A percentile compares a stretch with the other conserved stretches of the same genome.
These are phyloP conservation scores for Penicillium janthinellum DNA, from an alignment of 2,329 filamentous ascomycete species.

Conservation along the genomic window DNA sequence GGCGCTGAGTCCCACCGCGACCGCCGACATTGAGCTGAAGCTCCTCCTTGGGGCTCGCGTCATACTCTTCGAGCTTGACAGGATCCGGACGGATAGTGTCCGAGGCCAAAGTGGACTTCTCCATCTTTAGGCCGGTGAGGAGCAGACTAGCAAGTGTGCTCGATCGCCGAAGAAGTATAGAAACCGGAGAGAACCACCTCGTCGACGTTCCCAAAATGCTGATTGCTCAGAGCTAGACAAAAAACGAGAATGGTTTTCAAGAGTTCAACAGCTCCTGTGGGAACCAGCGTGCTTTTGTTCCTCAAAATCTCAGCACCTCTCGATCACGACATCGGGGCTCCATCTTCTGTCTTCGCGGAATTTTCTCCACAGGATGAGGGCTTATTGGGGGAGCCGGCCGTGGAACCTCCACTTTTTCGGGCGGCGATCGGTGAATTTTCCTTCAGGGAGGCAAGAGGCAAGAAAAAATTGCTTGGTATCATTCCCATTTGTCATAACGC, in stretches of 20 bases:
- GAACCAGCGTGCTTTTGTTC: slow-evolving; percentile 11
- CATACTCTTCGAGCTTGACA: slow-evolving; percentile 13
- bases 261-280: slow-evolving; percentile 1
- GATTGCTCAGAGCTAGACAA: background rate
- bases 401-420: slow-evolving; percentile 15
- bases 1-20: slow-evolving; percentile 36
- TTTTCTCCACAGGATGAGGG: slow-evolving; percentile 14
- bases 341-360: slow-evolving; percentile 7
- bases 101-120: slow-evolving; percentile 18
- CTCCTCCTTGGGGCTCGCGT: slow-evolving; percentile 27
- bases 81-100: slow-evolving; percentile 20
- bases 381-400: slow-evolving; percentile 16
- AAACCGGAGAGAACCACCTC: background rate
- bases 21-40: slow-evolving; percentile 38
- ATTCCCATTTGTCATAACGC: slow-evolving; percentile 6
- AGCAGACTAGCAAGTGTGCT: background rate
- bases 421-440: slow-evolving; percentile 19
- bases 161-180: background rate
- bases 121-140: slow-evolving; percentile 8
- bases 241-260: background rate
- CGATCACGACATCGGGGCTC: slow-evolving; percentile 22
- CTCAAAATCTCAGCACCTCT: slow-evolving; percentile 11
- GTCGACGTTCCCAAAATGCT: slow-evolving; percentile 1
- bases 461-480: slow-evolving; percentile 5
- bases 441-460: background rate